Evolutionary conservation across 1,284 basidiomycete species (phyloP).

Genomic region (Trichosporon ovoides): DNA sequence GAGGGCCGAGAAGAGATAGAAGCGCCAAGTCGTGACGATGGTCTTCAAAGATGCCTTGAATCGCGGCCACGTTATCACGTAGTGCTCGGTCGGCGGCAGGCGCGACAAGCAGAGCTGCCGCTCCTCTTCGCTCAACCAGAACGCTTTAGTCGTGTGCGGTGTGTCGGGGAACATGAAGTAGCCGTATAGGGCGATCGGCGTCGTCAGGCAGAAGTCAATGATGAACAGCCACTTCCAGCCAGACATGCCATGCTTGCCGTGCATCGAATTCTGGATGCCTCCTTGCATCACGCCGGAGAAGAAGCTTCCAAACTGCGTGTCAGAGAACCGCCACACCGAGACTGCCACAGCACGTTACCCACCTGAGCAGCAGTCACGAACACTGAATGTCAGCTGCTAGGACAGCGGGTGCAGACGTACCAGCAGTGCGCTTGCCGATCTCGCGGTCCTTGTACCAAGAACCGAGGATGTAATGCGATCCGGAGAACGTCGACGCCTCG

Average conservation of each 20-base stretch:
- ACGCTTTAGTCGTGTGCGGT: slow-evolving; percentile 36
- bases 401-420: background rate
- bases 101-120: slow-evolving; percentile 28
- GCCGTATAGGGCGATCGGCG: slow-evolving; percentile 40
- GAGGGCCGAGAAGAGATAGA: slow-evolving; percentile 34
- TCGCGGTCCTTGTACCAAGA: slow-evolving; percentile 44
- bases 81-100: slow-evolving; percentile 26
- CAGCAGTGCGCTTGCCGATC: slow-evolving; percentile 39
- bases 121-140: slow-evolving; percentile 39
- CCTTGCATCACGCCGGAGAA: slow-evolving; percentile 45
- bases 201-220: slow-evolving; percentile 37
- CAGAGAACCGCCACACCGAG: too few species aligned
- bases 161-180: slow-evolving; percentile 44
- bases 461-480: slow-evolving; percentile 41
- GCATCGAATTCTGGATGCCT: slow-evolving; percentile 31
- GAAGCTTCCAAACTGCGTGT: slow-evolving; percentile 31
- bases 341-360: too few species aligned
- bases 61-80: slow-evolving; percentile 26
- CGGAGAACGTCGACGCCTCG: slow-evolving; percentile 36
- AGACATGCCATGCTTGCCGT: slow-evolving; percentile 24
- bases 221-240: slow-evolving; percentile 43
- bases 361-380: slow-evolving; percentile 32
- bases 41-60: slow-evolving; percentile 25
- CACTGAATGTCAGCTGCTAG: slow-evolving; percentile 13
- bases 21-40: slow-evolving; percentile 29